Base-by-base conservation (phyloP, 1,284 basidiomycete genomes). In the Fereydounia khargensis region DNA sequence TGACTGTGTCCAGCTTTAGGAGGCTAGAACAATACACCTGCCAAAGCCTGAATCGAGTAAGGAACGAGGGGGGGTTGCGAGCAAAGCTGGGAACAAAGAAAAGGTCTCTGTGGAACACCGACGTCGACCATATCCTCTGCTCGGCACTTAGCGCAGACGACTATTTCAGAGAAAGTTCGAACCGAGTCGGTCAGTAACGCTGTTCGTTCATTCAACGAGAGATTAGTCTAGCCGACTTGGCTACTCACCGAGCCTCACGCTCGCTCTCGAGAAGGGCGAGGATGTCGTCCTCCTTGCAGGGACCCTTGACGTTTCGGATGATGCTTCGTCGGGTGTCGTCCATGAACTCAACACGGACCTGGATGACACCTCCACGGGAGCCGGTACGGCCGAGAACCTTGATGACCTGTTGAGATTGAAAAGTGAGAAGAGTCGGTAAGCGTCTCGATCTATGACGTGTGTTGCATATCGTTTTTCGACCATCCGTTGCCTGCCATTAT, bases 301-400 rank as follows among this genome's bases (percentile, higher is more conserved):
- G 92, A 20, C 95, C 95, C 82, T 98, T 98, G 75, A 98, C 95
- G 82, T 98, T 98, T 70, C 94, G 89, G 81, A 98, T 95, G 80
- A 99, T 95, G 65, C 88, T 87, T 73, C 95, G 89, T 70, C 85
- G 85, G 44, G 87, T 85, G 79, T 98, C 94, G 80, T 98, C 94
- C 88, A 98, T 87, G 83, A 99, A 97, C 79, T 98, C 94, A 71
- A 99, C 95, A 70, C 94, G 91, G 79, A 97, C 92, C 83, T 98
- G 95, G 66, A 91, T 98, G 73, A 99, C 92, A 83, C 92, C 92
- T 82, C 95, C 95, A 79, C 95, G 90, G 74, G 94, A 97, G 66
- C 95, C 95, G 77, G 95, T 99, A 76, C 95, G 86, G 78, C 95
- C 95, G 76, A 98, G 86, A 78, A 97, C 91, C 89, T 95, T 73